phyloP scores from a whole-genome alignment of 1,284 basidiomycete species.

The Kalmanozyma brasiliensis region DNA sequence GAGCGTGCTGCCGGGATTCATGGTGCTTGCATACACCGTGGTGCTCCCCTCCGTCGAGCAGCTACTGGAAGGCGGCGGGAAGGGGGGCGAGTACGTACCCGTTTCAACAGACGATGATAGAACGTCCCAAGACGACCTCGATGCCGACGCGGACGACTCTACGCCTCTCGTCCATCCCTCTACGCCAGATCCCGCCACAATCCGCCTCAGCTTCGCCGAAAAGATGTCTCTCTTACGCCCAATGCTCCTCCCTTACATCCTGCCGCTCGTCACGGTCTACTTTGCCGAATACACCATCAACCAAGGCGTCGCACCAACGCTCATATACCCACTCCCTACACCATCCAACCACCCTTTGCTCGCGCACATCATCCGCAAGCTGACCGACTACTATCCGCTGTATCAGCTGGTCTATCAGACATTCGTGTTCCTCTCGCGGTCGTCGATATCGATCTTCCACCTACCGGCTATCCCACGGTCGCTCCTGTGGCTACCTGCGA shows the following conservation, averaged over 20 bases:
- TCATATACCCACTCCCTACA: constrained; percentile 86
- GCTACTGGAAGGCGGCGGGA: constrained; percentile 2
- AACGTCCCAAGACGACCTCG: background rate
- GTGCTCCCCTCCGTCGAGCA: constrained; percentile 43
- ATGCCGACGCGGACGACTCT: constrained; percentile 1
- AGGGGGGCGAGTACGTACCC: constrained; percentile 15
- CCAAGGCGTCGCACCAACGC: constrained; percentile 76
- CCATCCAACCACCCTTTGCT: constrained; percentile 74
- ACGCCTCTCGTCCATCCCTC: background rate
- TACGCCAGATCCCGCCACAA: background rate
- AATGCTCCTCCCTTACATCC: constrained; percentile 62
- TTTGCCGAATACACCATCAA: constrained; percentile 67
- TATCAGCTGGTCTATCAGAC: constrained; percentile 73
- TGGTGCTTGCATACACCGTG: constrained; percentile 53
- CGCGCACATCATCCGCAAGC: constrained; percentile 80
- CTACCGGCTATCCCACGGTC: constrained; percentile 81
- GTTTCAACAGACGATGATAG: constrained; percentile 19
- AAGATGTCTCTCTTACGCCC: constrained; percentile 62
- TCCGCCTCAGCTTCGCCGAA: constrained; percentile 50
- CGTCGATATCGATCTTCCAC: constrained; percentile 83
- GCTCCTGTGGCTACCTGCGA: constrained; percentile 79
- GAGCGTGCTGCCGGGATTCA: constrained; percentile 55
- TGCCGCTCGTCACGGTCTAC: constrained; percentile 65
- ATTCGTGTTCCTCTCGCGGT: constrained; percentile 94
- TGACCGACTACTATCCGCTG: constrained; percentile 92